Percentiles rank a stretch among this genome's conserved stretches.
Evolutionary conservation across 2,329 filamentous ascomycete species (phyloP).

Genomic region (Monilinia fructigena): DNA sequence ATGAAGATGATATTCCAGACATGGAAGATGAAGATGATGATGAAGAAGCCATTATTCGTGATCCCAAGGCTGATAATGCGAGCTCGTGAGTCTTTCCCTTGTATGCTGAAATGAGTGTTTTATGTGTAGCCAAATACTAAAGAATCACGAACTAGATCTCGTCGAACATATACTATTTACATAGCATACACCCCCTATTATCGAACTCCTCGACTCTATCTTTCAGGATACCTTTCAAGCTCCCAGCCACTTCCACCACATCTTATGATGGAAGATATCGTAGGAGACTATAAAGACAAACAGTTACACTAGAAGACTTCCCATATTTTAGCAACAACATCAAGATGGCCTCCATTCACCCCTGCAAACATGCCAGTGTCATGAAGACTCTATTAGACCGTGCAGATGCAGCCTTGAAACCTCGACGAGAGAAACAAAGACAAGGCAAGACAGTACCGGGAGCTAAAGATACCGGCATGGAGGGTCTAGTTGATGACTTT

Average conservation of each 20-base stretch:
- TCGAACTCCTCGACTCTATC: constrained; percentile 89
- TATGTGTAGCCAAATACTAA: background rate
- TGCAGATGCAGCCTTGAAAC: constrained; percentile 87
- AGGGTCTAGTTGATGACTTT: constrained; percentile 82
- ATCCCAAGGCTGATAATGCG: constrained; percentile 48
- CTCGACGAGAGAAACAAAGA: constrained; percentile 78
- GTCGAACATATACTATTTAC: constrained; percentile 96
- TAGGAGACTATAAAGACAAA: constrained; percentile 97
- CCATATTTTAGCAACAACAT: constrained; percentile 87
- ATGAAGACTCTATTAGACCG: constrained; percentile 98
- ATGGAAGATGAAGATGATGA: constrained; percentile 97
- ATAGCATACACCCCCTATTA: constrained; percentile 98
- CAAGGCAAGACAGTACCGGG: constrained; percentile 51
- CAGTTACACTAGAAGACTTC: constrained; percentile 96
- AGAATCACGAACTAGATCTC: constrained; percentile 53
- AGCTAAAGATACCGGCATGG: constrained; percentile 62
- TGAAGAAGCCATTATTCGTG: constrained; percentile 92
- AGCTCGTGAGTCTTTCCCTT: constrained; percentile 35
- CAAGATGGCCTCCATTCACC: constrained; percentile 96
- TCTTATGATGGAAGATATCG: constrained; percentile 94
- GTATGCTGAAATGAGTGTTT: background rate
- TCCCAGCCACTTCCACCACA: constrained; percentile 79
- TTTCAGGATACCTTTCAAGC: constrained; percentile 80
- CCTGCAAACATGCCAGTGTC: constrained; percentile 94
- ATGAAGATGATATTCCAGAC: constrained; percentile 85